Conservation (phyloP, 306 rosid species). For the Trifolium pratense region DNA sequence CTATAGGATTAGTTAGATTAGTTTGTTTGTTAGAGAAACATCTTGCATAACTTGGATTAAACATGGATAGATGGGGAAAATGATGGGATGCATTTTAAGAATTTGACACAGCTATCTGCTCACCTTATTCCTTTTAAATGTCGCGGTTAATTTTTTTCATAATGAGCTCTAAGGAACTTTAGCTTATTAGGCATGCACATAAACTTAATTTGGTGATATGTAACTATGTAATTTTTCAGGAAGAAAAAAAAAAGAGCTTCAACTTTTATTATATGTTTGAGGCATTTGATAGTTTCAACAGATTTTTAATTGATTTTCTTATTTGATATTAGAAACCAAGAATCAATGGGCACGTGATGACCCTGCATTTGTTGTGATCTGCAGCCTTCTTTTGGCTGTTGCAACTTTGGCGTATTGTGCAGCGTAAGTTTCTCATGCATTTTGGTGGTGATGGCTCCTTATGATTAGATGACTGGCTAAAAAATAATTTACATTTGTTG, state of each 20-base stretch:
- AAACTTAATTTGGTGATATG: constrained; percentile 24
- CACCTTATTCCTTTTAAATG: constrained; percentile 8
- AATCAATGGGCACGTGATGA: constrained; percentile 99
- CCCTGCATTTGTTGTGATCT: constrained; percentile 99
- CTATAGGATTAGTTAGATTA: background rate
- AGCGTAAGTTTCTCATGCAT: constrained; percentile 75
- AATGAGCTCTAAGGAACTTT: constrained; percentile 16
- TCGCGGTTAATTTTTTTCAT: background rate
- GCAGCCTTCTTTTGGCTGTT: constrained; percentile 90
- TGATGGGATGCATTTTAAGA: constrained; percentile 10
- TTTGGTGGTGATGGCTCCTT: constrained; percentile 42
- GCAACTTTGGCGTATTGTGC: constrained; percentile 94
- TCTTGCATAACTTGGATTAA: background rate
- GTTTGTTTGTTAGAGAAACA: background rate
- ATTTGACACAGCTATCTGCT: constrained; percentile 13
- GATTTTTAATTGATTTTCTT: constrained; percentile 29
- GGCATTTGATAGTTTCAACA: constrained; percentile 33
- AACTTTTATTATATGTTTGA: constrained; percentile 7
- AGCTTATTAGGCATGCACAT: constrained; percentile 6
- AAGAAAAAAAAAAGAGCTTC: background rate
- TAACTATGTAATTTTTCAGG: constrained; percentile 16
- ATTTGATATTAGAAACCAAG: constrained; percentile 87
- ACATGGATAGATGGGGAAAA: background rate
- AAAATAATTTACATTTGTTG: constrained; percentile 33
- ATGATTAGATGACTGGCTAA: constrained; percentile 24